A percentile compares a stretch with the other conserved stretches of the same genome.
These are phyloP conservation scores for Cryptococcus depauperatus DNA, from an alignment of 1,284 basidiomycete genomes.

Conservation along the genomic window DNA sequence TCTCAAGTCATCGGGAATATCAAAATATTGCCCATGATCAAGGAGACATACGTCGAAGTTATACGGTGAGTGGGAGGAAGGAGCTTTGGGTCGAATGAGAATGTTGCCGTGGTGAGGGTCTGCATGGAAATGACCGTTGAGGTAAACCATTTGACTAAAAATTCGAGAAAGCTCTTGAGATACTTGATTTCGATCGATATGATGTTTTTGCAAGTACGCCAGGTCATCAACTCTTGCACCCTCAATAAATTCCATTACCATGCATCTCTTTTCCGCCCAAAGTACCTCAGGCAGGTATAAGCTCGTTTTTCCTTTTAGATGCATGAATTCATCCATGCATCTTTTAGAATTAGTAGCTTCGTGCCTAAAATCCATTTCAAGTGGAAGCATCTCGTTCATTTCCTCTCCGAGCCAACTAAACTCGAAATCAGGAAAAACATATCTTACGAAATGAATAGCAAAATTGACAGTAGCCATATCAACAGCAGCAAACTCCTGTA, in stretches of 20 bases:
- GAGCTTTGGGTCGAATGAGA: constrained; percentile 68
- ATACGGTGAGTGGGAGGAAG: constrained; percentile 63
- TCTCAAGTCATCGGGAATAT: constrained; percentile 67
- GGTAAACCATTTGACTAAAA: constrained; percentile 92
- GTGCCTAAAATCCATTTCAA: constrained; percentile 73
- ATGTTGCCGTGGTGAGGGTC: constrained; percentile 63
- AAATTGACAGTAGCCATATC: constrained; percentile 51
- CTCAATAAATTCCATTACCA: constrained; percentile 86
- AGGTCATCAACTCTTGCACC: constrained; percentile 87
- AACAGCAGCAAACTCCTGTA: constrained; percentile 87
- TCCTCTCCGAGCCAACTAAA: constrained; percentile 91
- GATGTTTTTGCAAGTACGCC: constrained; percentile 68
- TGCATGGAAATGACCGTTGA: constrained; percentile 61
- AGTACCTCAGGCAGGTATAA: constrained; percentile 87
- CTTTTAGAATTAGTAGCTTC: constrained; percentile 79
- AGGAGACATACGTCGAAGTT: constrained; percentile 91
- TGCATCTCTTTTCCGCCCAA: constrained; percentile 71
- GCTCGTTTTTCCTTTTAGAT: constrained; percentile 58
- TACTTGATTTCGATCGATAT: constrained; percentile 90
- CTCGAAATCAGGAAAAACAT: constrained; percentile 61
- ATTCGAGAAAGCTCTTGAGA: constrained; percentile 72
- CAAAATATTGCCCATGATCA: constrained; percentile 83
- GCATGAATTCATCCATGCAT: constrained; percentile 62
- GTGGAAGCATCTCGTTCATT: constrained; percentile 84
- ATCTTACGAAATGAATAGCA: constrained; percentile 72